Evolutionary conservation across 208 protist species (phyloP), one percentile per base, ranked within the genome.

Genomic region (Leishmania major): DNA sequence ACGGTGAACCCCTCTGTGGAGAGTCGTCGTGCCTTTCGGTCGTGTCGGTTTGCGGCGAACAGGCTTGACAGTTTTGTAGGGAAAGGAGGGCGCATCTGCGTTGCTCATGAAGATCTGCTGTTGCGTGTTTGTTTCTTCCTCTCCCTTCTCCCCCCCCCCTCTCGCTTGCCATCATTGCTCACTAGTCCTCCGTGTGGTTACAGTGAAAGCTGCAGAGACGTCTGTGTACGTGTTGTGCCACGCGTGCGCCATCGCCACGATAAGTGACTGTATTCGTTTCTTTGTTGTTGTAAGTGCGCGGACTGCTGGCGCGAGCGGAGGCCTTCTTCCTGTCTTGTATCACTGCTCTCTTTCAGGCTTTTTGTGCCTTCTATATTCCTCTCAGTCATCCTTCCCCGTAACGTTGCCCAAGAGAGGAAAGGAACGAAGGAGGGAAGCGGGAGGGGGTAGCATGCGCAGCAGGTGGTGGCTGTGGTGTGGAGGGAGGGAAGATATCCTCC

Each of bases 41-140:
- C 45, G 19, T 45, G 3, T 7, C 35, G 4, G 6, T 22, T n/a
- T 31, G 2, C 19, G 3, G 40, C 28, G 25, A 35, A 22, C 43
- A 8, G 25, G 40, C 45, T 28, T 31, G 11, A 49, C 70, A 53
- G 22, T 49, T 37, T 4, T n/a, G 10, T 17, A 35, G 22, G 43
- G 45, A 35, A 51, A 31, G 28, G 45, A 45, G 45, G 70, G 45
- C 13, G 28, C 47, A 35, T 60, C 71, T 22, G 25, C 31, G 2
- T 15, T 43, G 11, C 4, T 59, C 47, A n/a, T 43, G 71, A 59
- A 28, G 70, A 13, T 35, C 57, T 59, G 35, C 62, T 47, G n/a
- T 15, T 74, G n/a, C 59, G 47, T 62, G 40, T 67, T 31, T 45
- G 13, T 78, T 69, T 64, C 55, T 77, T 37, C n/a, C 53, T 76